Base-by-base conservation (phyloP, 306 rosid genomes). In the Pterocarpus macrocarpus region DNA sequence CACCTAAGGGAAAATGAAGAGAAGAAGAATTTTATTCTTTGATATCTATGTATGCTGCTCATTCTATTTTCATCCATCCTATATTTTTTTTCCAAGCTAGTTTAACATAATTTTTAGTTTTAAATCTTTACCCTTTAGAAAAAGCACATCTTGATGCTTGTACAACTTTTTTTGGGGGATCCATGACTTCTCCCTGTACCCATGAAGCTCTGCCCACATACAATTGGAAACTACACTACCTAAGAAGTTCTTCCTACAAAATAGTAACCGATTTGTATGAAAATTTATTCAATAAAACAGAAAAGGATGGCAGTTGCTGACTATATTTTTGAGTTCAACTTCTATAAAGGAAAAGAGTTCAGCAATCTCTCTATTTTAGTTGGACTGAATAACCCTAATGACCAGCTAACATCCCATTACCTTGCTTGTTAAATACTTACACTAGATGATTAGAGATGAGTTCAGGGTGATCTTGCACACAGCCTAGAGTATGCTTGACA, bases 31-130 rank as follows among this genome's bases (percentile, higher is more conserved):
- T 38, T 39, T 53, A 62, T 41, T 44, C 43, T 22, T 53, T 70
- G 63, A 33, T 71, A 32, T 70, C 15, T 34, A 0, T 50, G 4
- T 33, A 53, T 44, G 38, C 32, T 68, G 14, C 56, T 44, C 2
- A 43, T 44, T 68, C 56, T 68, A 44, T 68, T 44, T 44, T 68
- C 35, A 22, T 68, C 73, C 17, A 11, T 22, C 38, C 38, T 56
- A 68, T 2, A 44, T 68, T 10, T 28, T 68, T 68, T 17, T 68
- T 35, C 43, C 15, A 35, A 14, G 69, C 28, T 35, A 64, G 38
- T 64, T 64, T 64, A 9, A 62, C 5, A 39, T 8, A 62, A 12
- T 5, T 62, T 62, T 62, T 62, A 56, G 33, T 34, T 10, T 33
- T 12, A 13, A 50, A 50, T 14, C 17, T 59, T 59, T 14, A 9